phyloP scores from a whole-genome alignment of 345 rosid genomes.

The Eucalyptus erythrocorys region DNA sequence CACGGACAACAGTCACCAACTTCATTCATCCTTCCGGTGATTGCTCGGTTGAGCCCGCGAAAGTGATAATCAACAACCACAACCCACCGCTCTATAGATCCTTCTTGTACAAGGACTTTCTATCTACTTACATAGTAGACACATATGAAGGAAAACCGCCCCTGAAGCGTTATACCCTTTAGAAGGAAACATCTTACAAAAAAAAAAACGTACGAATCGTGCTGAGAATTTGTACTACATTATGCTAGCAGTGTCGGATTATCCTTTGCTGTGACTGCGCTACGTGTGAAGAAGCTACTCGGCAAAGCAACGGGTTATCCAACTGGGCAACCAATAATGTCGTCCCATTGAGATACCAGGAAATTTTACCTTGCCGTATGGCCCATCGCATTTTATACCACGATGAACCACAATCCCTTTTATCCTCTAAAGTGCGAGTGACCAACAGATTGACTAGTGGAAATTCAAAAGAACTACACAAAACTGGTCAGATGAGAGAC shows the following conservation, averaged over 20 bases:
- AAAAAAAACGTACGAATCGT: neutral
- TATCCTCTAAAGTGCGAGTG: neutral
- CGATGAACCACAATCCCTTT: neutral
- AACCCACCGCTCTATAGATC: neutral
- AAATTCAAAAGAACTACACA: neutral
- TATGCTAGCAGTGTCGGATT: neutral
- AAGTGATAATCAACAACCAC: neutral
- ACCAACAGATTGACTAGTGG: neutral
- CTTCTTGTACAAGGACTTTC: neutral
- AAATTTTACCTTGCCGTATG: neutral
- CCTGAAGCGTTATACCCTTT: neutral
- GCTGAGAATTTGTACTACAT: neutral
- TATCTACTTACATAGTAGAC: neutral
- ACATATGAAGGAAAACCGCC: neutral
- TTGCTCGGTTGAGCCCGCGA: neutral
- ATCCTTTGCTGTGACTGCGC: neutral
- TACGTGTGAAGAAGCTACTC: neutral
- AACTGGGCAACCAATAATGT: neutral
- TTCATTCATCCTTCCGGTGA: slow-evolving; percentile 2
- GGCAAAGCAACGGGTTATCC: neutral
- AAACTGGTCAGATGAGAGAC: neutral
- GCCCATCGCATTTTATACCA: neutral
- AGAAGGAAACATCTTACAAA: neutral
- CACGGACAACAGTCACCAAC: slow-evolving; percentile 1
- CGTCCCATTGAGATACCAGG: neutral